Conservation (phyloP, 306 rosid genomes). For the Herpetospermum pedunculosum region DNA sequence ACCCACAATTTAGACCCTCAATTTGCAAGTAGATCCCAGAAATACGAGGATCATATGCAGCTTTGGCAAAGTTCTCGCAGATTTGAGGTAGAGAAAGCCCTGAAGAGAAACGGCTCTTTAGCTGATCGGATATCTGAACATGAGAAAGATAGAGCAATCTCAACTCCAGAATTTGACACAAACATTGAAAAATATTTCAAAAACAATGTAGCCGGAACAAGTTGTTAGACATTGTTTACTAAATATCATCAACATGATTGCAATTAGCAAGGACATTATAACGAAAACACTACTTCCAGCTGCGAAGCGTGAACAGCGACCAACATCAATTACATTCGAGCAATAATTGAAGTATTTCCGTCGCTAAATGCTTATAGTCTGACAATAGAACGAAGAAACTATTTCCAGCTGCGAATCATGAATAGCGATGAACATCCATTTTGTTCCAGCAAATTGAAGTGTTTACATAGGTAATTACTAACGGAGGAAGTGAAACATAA, state of each 20-base stretch:
- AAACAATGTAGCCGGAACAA: background rate
- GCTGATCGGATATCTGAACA: slow-evolving; percentile 70
- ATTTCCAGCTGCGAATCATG: background rate
- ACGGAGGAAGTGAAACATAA: background rate
- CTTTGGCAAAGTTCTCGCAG: slow-evolving; percentile 77
- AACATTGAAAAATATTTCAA: background rate
- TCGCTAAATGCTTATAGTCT: background rate
- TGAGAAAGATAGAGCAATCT: slow-evolving; percentile 10
- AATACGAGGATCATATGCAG: slow-evolving; percentile 85
- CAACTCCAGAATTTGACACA: slow-evolving; percentile 12
- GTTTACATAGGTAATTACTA: background rate
- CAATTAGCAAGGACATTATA: background rate
- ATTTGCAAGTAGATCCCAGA: slow-evolving; percentile 71
- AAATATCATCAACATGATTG: background rate
- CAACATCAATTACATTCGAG: background rate
- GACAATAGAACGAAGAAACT: background rate
- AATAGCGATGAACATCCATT: background rate
- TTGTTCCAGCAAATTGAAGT: background rate
- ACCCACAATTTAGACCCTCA: slow-evolving; percentile 72
- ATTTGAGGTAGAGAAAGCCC: slow-evolving; percentile 78
- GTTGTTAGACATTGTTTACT: background rate
- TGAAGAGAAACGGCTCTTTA: slow-evolving; percentile 54
- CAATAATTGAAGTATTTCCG: background rate
- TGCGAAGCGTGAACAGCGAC: background rate
- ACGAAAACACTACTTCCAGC: background rate